phyloP scores from a whole-genome alignment of 192 early-diverging fungal genomes.

The Kickxella alabastrina region DNA sequence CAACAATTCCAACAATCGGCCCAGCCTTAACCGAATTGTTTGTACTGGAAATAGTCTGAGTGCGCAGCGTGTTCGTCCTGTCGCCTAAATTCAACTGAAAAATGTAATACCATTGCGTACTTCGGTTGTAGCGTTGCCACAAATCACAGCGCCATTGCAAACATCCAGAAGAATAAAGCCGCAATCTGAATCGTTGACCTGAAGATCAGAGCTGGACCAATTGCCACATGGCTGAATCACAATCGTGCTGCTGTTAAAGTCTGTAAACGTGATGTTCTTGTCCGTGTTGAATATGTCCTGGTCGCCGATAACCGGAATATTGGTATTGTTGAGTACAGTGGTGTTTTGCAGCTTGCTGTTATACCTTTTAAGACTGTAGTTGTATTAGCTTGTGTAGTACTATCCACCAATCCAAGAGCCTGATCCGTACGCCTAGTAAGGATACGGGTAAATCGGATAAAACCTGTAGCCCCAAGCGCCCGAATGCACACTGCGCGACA shows the following conservation, averaged over 20 bases:
- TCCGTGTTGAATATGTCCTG: constrained; percentile 24
- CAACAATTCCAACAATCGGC: constrained; percentile 32
- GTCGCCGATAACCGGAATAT: constrained; percentile 29
- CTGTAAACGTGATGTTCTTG: constrained; percentile 27
- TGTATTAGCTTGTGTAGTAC: constrained; percentile 12
- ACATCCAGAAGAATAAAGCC: constrained; percentile 29
- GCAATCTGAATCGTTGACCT: constrained; percentile 16
- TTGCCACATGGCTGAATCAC: constrained; percentile 38
- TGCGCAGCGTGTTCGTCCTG: constrained; percentile 17
- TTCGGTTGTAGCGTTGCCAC: constrained; percentile 20
- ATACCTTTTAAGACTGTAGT: constrained; percentile 28
- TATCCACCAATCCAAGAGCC: constrained; percentile 16
- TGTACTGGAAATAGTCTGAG: constrained; percentile 40
- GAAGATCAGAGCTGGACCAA: constrained; percentile 11
- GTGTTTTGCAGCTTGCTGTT: constrained; percentile 36
- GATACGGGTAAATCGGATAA: constrained; percentile 46
- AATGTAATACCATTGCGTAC: constrained; percentile 36
- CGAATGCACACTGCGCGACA: constrained; percentile 19
- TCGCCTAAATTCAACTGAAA: constrained; percentile 34
- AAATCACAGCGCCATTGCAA: constrained; percentile 17
- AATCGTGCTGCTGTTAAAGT: constrained; percentile 47
- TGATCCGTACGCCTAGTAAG: constrained; percentile 45
- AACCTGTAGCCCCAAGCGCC: constrained; percentile 49
- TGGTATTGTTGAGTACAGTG: constrained; percentile 34
- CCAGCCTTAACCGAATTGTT: constrained; percentile 17